phyloP scores from a whole-genome alignment of 2,329 filamentous ascomycete genomes.

The Orbilia brochopaga region DNA sequence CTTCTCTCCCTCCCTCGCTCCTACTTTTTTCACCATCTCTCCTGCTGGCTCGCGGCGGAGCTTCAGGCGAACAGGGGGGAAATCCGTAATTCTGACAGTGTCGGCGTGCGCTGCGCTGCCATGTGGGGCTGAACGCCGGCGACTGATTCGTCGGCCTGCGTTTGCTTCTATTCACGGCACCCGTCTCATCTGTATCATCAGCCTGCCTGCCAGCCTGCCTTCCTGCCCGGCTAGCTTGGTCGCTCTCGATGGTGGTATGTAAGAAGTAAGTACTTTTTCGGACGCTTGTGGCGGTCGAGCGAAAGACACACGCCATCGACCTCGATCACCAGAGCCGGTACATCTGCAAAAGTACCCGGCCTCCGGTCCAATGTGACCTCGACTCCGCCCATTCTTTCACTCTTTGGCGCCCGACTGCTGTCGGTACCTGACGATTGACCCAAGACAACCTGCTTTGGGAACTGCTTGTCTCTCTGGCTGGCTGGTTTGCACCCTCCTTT shows the following conservation, averaged over 20 bases:
- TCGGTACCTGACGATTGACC: not conserved
- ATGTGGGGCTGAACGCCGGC: slow-evolving; percentile 39
- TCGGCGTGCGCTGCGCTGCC: not conserved
- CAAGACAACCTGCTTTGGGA: too few species aligned
- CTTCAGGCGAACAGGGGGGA: slow-evolving; percentile 29
- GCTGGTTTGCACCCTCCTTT: not conserved
- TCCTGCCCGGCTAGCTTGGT: slow-evolving; percentile 21
- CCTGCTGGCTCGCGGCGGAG: slow-evolving; percentile 30
- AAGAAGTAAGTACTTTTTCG: slow-evolving; percentile 22
- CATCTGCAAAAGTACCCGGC: not conserved
- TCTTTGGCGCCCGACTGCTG: not conserved
- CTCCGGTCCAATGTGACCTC: not conserved
- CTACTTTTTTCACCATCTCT: not conserved
- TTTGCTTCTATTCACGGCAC: slow-evolving; percentile 30
- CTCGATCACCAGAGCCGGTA: slow-evolving; percentile 19
- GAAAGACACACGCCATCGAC: slow-evolving; percentile 41
- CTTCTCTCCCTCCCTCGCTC: slow-evolving; percentile 5
- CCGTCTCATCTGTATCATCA: not conserved
- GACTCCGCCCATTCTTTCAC: slow-evolving; percentile 1
- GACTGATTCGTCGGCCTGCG: slow-evolving; percentile 32
- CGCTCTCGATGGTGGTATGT: slow-evolving; percentile 24
- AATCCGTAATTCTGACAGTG: slow-evolving; percentile 42
- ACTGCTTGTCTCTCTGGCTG: not conserved
- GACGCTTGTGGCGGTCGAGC: slow-evolving; percentile 38
- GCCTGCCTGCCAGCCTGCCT: not conserved